Percentiles rank a stretch among this genome's conserved stretches.
Evolutionary conservation across 768 basidiomycete species (phyloP).

Genomic region (Mycena pura): DNA sequence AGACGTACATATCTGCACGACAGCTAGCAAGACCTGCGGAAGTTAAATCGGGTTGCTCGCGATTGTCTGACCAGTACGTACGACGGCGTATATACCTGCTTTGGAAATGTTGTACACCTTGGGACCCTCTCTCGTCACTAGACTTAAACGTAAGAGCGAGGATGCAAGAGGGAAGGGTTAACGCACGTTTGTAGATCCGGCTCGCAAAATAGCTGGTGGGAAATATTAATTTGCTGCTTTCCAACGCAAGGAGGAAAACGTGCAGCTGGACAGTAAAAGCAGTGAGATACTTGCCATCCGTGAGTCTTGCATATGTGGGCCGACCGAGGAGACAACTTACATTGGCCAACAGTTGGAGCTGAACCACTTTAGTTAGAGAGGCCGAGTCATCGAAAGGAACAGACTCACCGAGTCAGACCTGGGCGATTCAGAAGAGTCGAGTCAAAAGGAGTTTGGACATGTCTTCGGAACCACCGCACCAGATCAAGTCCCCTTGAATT

Average conservation of each 20-base stretch:
- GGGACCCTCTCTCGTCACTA: neutral
- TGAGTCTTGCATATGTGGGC: neutral
- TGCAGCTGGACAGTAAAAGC: neutral
- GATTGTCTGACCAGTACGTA: neutral
- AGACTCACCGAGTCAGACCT: conserved; percentile 18
- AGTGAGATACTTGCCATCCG: too few species aligned
- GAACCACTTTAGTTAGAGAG: neutral
- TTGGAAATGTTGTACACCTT: neutral
- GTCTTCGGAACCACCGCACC: conserved; percentile 7
- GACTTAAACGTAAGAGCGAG: too few species aligned
- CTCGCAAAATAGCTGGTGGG: conserved; percentile 4
- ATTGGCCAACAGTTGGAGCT: conserved; percentile 17
- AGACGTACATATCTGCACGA: neutral
- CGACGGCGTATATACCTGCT: neutral
- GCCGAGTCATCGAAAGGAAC: neutral
- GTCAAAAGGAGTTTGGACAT: too few species aligned
- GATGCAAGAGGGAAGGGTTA: neutral
- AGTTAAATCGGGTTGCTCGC: neutral
- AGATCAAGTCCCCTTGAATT: conserved; percentile 9
- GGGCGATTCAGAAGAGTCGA: neutral
- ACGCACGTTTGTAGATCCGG: conserved; percentile 12
- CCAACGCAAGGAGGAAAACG: neutral
- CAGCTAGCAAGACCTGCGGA: neutral
- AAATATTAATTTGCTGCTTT: too few species aligned
- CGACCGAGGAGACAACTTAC: neutral